Base-by-base conservation (phyloP, 2,329 filamentous ascomycete genomes). In the Arthrobotrys conoides region DNA sequence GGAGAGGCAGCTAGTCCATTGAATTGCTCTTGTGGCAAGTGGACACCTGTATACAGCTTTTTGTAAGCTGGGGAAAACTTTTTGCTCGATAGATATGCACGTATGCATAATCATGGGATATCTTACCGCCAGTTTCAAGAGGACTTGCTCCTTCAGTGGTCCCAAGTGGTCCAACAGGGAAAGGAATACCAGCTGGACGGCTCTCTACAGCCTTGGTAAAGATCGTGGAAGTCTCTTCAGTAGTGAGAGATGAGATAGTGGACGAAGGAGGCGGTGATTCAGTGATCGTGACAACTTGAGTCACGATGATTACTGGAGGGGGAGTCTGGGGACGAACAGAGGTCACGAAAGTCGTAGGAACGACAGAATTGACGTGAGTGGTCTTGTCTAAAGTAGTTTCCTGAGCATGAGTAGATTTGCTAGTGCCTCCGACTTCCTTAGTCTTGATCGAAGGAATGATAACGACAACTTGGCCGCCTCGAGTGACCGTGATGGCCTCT, bases 1-100 rank as follows among this genome's bases (percentile, higher is more conserved):
- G 72, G 72, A 30, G 65, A 51, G 18, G 72, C 72, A 6, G 72
- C 72, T 8, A 76, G 72, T 0, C 72, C 72, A 27, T 76, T 76
- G 66, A 76, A 76, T 27, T 76, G 24, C 8, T 46, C 46, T 30
- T 57, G 57, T 12, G 72, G 72, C n/a, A 33, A 18, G 48, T 76
- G 72, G 18, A 76, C 66, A 20, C 72, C 72, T 76, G 12, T n/a
- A 12, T 22, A 16, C 63, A 33, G 14, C n/a, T n/a, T 48, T 30
- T 59, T 61, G 44, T 65, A 12, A 70, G 66, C 18, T 48, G 20
- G 18, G 16, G 6, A 20, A 46, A 12, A 27, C 9, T 3, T 53
- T 14, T 30, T 18, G 20, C 3, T 49, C 14, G n/a, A 27, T 38
- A 33, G 41, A 41, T 27, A 41, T 41, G 6, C n/a, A n/a, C n/a